These are phyloP conservation scores for Elaeis guineensis DNA, from an alignment of 176 grass and related monocot species.

Conservation along the genomic window DNA sequence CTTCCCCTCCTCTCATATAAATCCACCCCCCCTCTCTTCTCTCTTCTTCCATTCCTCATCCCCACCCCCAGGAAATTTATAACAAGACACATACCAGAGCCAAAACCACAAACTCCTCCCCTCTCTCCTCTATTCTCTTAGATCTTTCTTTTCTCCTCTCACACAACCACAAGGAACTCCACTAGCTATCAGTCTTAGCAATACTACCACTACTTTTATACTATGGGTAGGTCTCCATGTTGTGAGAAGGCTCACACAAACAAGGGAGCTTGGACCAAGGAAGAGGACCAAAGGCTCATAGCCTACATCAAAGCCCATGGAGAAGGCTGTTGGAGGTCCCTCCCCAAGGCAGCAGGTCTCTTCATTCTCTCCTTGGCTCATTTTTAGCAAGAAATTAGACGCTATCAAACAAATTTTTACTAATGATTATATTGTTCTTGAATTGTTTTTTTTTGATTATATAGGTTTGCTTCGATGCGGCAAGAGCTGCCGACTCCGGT, in stretches of 20 bases:
- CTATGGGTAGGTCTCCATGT: conserved; percentile 25
- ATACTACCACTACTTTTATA: no score
- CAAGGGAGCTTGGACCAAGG: conserved; percentile 21
- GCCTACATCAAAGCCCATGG: conserved; percentile 21
- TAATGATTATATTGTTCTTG: no score
- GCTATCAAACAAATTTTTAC: no score
- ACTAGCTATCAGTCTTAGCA: neutral
- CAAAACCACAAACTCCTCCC: no score
- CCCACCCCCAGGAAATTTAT: neutral
- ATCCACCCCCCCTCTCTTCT: neutral
- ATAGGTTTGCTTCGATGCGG: conserved; percentile 20
- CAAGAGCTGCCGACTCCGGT: conserved; percentile 21
- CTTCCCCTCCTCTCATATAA: neutral
- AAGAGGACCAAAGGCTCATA: conserved; percentile 15
- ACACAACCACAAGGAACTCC: no score
- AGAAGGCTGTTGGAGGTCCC: conserved; percentile 18
- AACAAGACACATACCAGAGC: no score
- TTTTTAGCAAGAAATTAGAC: no score
- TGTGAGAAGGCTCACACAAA: conserved; percentile 25
- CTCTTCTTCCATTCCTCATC: neutral
- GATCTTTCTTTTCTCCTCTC: no score
- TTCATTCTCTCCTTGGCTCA: no score
- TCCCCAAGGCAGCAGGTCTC: conserved; percentile 20
- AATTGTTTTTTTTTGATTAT: no score
- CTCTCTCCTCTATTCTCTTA: neutral